Percentiles rank a stretch among this genome's conserved stretches.
phyloP scores from a whole-genome alignment of 139 green algal species.

The Haematococcus sp. region DNA sequence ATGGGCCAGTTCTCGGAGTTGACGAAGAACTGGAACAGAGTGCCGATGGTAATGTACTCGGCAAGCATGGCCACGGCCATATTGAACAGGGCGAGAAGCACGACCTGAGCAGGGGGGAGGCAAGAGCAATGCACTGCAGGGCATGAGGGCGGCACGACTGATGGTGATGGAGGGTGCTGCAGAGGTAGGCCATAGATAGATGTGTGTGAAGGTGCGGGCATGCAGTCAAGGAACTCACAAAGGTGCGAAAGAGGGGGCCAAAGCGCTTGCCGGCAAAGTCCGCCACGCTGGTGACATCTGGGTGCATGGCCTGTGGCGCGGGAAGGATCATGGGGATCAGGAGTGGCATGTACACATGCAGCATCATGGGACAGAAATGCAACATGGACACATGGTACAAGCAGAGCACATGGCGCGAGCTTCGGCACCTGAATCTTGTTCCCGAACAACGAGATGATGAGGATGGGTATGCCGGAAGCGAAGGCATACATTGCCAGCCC shows the following conservation, averaged over 20 bases:
- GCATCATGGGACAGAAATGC: slow-evolving; percentile 12
- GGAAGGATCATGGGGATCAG: neutral
- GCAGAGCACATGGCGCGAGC: too few species aligned
- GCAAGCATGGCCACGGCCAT: slow-evolving; percentile 34
- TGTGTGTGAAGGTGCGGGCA: too few species aligned
- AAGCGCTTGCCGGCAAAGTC: slow-evolving; percentile 71
- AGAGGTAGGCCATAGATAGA: too few species aligned
- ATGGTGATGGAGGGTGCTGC: too few species aligned
- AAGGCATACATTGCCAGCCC: slow-evolving; percentile 72
- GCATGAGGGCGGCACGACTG: neutral
- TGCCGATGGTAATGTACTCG: slow-evolving; percentile 56
- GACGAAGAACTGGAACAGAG: slow-evolving; percentile 65
- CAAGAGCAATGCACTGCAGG: slow-evolving; percentile 30
- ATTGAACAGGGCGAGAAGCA: slow-evolving; percentile 51
- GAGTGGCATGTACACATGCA: neutral
- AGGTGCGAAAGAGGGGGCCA: slow-evolving; percentile 19
- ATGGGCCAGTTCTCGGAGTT: slow-evolving; percentile 55
- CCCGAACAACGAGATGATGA: slow-evolving; percentile 65
- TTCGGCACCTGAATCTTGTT: slow-evolving; percentile 16
- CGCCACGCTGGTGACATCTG: slow-evolving; percentile 57
- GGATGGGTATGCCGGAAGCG: slow-evolving; percentile 62
- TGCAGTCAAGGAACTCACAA: too few species aligned
- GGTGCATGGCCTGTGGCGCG: slow-evolving; percentile 8
- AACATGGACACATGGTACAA: neutral
- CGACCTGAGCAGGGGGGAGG: slow-evolving; percentile 26